A percentile compares a stretch with the other conserved stretches of the same genome.
Conservation (phyloP, 2,329 filamentous ascomycete genomes). For the Trichoderma gracile region DNA sequence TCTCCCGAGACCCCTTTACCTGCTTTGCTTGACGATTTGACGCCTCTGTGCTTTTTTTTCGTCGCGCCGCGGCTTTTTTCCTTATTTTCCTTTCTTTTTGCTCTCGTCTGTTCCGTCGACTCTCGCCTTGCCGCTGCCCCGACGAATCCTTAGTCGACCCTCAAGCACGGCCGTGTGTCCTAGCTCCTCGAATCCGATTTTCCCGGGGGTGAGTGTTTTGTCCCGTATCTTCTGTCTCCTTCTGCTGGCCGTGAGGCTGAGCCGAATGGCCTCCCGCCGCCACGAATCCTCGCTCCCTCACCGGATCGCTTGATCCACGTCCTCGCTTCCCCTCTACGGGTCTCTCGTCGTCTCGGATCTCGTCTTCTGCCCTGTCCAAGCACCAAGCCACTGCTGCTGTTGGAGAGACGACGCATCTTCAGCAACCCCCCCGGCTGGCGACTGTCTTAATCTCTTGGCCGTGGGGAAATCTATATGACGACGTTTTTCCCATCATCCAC, state of each 20-base stretch:
- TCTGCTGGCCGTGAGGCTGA: slow-evolving; percentile 8
- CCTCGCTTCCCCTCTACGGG: slow-evolving; percentile 21
- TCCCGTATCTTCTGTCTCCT: background rate
- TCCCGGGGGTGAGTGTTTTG: slow-evolving; percentile 10
- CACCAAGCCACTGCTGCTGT: slow-evolving; percentile 3
- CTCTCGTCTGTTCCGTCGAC: slow-evolving; percentile 1
- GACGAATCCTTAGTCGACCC: slow-evolving; percentile 5
- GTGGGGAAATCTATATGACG: slow-evolving; percentile 22
- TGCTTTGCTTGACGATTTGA: slow-evolving; percentile 14
- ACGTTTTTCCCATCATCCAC: slow-evolving; percentile 19
- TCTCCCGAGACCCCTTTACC: slow-evolving; percentile 23
- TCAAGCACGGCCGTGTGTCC: slow-evolving; percentile 3
- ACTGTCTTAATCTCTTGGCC: slow-evolving; percentile 18
- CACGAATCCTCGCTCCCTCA: background rate
- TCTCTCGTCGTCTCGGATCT: slow-evolving; percentile 4
- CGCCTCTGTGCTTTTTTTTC: slow-evolving; percentile 19
- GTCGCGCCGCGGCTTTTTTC: slow-evolving; percentile 4
- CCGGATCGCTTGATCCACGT: slow-evolving; percentile 19
- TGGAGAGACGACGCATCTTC: slow-evolving; percentile 17
- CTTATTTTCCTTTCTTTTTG: slow-evolving; percentile 2
- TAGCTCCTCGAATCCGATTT: slow-evolving; percentile 1
- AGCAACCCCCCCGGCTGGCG: slow-evolving; percentile 9
- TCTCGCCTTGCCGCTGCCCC: slow-evolving; percentile 18
- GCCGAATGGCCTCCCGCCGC: slow-evolving; percentile 7
- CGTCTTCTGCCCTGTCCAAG: background rate